Base-by-base conservation (phyloP, 768 basidiomycete species). In the Hypholoma sublateritium region DNA sequence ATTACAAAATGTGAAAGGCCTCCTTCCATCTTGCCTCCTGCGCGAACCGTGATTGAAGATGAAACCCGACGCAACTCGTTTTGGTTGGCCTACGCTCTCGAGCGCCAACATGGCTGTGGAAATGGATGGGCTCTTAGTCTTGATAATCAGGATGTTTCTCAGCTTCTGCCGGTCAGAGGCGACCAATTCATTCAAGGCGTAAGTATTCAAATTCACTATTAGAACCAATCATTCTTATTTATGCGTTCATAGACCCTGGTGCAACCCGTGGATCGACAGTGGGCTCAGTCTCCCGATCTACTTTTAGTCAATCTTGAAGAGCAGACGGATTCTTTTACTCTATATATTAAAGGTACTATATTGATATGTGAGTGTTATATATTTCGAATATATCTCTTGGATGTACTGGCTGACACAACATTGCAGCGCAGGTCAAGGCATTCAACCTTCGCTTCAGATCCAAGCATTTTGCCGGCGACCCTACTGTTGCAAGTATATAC, bases 81-180 rank as follows among this genome's bases (percentile, higher is more conserved):
- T 63, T 92, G 89, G 84, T 64, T 88, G 45, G 84, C 87, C 8
- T 91, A 90, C 66, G 77, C 84, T 5, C 74, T 78, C 44, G 89
- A 91, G 61, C 82, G 89, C 24, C 80, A 85, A 58, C 81, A 84
- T 55, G 84, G 87, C 5, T 80, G 79, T 58, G 82, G 83, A 32
- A 89, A 88, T 62, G 86, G 85, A 17, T 91, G 88, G 83, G 84
- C 89, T 0, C 74, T 84, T 57, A 79, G 78, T 56, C 71, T 91
- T 9, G 90, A 91, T 59, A 89, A 92, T 65, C 78, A 84, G 58
- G 89, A 90, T 63, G 77, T 92, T 17, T 84, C 84, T 19, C 89
- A 91, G 57, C 69, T 89, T 17, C 75, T 91, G 22, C 88, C 89
- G 1, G 74, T 87, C 14, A 78, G 83, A 41, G 78, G 77, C 7